A percentile compares a stretch with the other conserved stretches of the same genome.
Conservation (phyloP, 2,329 filamentous ascomycete genomes). For the Teratosphaeria nubilosa region DNA sequence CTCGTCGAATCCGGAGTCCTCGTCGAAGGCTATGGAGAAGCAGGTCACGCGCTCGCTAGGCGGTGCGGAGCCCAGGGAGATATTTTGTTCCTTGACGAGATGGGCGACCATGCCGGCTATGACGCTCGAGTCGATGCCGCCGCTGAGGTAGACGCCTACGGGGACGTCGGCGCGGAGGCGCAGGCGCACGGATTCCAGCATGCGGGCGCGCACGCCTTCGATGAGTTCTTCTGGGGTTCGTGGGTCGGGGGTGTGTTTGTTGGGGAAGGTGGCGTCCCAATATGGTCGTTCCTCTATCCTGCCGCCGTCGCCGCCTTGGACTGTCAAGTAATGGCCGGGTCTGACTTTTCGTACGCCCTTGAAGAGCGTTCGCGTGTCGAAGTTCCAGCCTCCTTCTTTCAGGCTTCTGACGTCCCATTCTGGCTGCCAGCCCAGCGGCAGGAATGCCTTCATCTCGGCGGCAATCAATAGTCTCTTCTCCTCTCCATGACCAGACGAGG, state of each 20-base stretch:
- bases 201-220: constrained; percentile 36
- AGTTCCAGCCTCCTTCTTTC: constrained; percentile 33
- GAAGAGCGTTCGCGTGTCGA: constrained; percentile 41
- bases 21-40: constrained; percentile 46
- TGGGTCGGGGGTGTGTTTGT: constrained; percentile 32
- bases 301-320: constrained; percentile 24
- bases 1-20: constrained; percentile 41
- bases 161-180: constrained; percentile 49
- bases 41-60: constrained; percentile 32
- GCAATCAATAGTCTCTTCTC: constrained; percentile 36
- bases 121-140: constrained; percentile 49
- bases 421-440: constrained; percentile 38
- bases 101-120: constrained; percentile 48
- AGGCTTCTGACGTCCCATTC: constrained; percentile 45
- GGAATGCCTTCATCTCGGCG: constrained; percentile 47
- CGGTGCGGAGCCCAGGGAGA: constrained; percentile 36
- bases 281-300: constrained; percentile 36
- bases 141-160: constrained; percentile 47
- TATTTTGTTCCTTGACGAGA: constrained; percentile 39
- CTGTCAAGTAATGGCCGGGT: constrained; percentile 37
- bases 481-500: constrained; percentile 4
- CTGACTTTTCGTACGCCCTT: constrained; percentile 37
- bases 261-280: constrained; percentile 44
- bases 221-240: constrained; percentile 44
- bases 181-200: constrained; percentile 44